Conservation (phyloP, 2,329 filamentous ascomycete species). For the Colletotrichum falcatum region DNA sequence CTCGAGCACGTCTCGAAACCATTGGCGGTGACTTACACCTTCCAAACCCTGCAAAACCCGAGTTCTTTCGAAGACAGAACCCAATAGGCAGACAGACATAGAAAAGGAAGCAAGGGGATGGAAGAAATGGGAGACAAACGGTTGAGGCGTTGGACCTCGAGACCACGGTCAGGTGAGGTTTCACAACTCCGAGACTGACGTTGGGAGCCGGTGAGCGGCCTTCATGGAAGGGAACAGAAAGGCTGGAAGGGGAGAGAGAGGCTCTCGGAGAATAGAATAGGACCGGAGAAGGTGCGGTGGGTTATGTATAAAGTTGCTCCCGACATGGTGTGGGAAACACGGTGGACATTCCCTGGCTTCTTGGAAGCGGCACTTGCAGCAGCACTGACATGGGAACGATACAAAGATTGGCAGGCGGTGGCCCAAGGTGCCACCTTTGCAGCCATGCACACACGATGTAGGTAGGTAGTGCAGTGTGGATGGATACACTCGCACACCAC, state of each 20-base stretch:
- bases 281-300: neutral
- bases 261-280: constrained; percentile 12
- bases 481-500: constrained; percentile 10
- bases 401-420: constrained; percentile 30
- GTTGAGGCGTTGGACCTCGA: constrained; percentile 15
- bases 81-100: neutral
- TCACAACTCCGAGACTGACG: constrained; percentile 25
- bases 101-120: neutral
- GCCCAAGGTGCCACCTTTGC: constrained; percentile 29
- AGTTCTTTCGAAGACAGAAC: neutral
- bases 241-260: neutral
- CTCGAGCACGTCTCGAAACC: constrained; percentile 1
- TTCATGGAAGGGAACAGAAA: constrained; percentile 9
- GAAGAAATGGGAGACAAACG: constrained; percentile 33
- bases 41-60: neutral
- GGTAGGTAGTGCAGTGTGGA: too few species aligned
- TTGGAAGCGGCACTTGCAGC: constrained; percentile 37
- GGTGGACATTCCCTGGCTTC: constrained; percentile 16
- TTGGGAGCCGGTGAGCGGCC: constrained; percentile 30
- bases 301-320: constrained; percentile 35
- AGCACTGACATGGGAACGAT: constrained; percentile 38
- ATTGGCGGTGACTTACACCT: constrained; percentile 6
- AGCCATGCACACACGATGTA: constrained; percentile 25
- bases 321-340: constrained; percentile 10
- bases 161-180: constrained; percentile 22